Evolutionary conservation across 2,329 filamentous ascomycete species (phyloP).

Genomic region (Exophiala phaeomuriformis): DNA sequence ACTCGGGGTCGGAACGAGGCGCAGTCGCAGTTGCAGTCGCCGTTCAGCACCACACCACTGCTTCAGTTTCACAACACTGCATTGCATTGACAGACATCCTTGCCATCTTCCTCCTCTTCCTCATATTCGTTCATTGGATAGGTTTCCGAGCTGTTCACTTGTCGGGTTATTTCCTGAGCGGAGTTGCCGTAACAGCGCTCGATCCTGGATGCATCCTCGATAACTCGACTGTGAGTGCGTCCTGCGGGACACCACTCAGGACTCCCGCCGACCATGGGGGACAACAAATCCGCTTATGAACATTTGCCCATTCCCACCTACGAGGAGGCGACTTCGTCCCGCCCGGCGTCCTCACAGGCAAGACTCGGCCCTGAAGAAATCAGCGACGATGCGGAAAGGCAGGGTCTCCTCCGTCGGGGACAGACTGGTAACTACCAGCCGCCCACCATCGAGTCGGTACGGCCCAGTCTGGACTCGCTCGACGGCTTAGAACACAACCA

Average conservation of each 20-base stretch:
- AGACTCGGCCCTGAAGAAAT: constrained; percentile 51
- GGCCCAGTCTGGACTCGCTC: constrained; percentile 53
- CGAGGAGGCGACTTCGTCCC: constrained; percentile 66
- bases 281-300: constrained; percentile 53
- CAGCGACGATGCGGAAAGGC: constrained; percentile 66
- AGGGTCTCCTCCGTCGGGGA: constrained; percentile 58
- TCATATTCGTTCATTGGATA: too few relatives aligned
- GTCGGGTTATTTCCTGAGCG: too few relatives aligned
- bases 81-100: not conserved
- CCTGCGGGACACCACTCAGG: constrained; percentile 22
- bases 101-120: not conserved
- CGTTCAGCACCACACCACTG: not conserved
- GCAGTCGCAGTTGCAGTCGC: not conserved
- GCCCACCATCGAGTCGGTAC: constrained; percentile 76
- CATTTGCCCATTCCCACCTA: constrained; percentile 71
- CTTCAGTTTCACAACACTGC: not conserved
- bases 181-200: not conserved
- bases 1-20: not conserved
- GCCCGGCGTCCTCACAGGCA: constrained; percentile 45
- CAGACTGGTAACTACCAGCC: constrained; percentile 58
- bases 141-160: not conserved
- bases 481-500: constrained; percentile 50
- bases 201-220: constrained; percentile 8
- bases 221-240: constrained; percentile 20
- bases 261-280: constrained; percentile 33